Evolutionary conservation across 768 basidiomycete species (phyloP).

Genomic region (Cantharellus anzutake): DNA sequence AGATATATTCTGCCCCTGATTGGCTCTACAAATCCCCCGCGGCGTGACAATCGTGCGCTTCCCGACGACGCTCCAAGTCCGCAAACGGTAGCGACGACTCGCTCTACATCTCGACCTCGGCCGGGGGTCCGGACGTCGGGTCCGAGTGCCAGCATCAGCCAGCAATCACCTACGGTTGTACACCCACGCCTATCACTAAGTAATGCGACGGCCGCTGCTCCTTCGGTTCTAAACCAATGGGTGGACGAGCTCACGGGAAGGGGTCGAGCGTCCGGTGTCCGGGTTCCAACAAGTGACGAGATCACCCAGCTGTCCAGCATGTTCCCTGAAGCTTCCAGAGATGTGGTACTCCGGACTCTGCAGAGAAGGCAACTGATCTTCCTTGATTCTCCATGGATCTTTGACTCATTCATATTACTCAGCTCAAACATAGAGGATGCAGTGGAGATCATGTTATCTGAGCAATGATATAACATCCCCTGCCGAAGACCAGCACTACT

Average conservation of each 20-base stretch:
- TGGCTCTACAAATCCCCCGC: conserved; percentile 40
- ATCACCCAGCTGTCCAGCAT: conserved; percentile 54
- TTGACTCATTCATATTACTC: conserved; percentile 2
- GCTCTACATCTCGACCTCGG: too few species aligned
- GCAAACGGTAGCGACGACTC: background rate
- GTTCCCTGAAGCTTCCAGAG: conserved; percentile 67
- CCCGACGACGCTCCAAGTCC: conserved; percentile 28
- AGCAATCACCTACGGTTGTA: background rate
- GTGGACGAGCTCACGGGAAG: conserved; percentile 61
- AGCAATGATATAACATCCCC: too few species aligned
- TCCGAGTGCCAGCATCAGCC: background rate
- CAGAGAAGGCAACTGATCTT: conserved; percentile 49
- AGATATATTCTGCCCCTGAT: conserved; percentile 46
- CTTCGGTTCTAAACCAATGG: conserved; percentile 56
- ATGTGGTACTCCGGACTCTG: conserved; percentile 53
- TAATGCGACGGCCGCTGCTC: conserved; percentile 18
- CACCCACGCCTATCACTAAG: conserved; percentile 7
- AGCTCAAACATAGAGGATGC: conserved; percentile 68
- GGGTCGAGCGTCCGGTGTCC: conserved; percentile 34
- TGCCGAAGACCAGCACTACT: too few species aligned
- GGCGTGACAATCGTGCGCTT: conserved; percentile 52
- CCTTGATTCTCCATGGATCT: background rate
- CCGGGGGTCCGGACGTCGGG: background rate
- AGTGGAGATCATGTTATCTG: conserved; percentile 48
- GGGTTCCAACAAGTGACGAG: conserved; percentile 58